Conservation (phyloP, 306 rosid genomes). For the Hippophae tibetana region DNA sequence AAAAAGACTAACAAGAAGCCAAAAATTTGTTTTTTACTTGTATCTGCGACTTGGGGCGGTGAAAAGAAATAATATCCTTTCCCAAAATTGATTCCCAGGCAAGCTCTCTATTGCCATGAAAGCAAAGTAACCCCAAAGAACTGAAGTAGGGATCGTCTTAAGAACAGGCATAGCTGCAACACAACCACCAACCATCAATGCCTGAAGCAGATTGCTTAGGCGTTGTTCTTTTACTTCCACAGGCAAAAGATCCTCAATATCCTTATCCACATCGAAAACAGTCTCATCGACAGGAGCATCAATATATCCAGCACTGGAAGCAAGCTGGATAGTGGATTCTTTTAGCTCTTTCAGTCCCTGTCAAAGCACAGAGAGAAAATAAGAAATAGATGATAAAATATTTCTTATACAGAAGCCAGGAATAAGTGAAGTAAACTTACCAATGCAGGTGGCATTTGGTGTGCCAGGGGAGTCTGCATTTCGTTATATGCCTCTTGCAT, state of each 20-base stretch:
- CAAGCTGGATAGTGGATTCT: conserved; percentile 69
- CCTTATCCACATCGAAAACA: conserved; percentile 77
- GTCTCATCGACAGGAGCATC: conserved; percentile 88
- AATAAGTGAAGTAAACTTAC: conserved; percentile 32
- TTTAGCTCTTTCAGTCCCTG: conserved; percentile 83
- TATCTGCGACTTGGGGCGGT: conserved; percentile 94
- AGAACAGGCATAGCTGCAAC: conserved; percentile 92
- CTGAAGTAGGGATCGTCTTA: conserved; percentile 87
- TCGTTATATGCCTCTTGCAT: conserved; percentile 81
- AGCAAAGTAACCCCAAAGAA: conserved; percentile 98
- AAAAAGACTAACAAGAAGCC: not conserved
- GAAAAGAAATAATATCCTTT: conserved; percentile 80
- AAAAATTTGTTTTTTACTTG: conserved; percentile 37
- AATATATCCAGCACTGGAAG: conserved; percentile 64
- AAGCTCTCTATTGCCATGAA: conserved; percentile 97
- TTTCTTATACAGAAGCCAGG: conserved; percentile 13
- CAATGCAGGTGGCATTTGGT: conserved; percentile 70
- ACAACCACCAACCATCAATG: conserved; percentile 70
- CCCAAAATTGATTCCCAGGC: conserved; percentile 99
- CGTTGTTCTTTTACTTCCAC: conserved; percentile 94
- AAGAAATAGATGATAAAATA: conserved; percentile 4
- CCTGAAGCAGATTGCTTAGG: conserved; percentile 82
- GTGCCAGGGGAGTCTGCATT: conserved; percentile 87
- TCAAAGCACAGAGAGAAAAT: conserved; percentile 14
- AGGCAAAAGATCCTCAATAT: conserved; percentile 83